These are phyloP conservation scores for Abelmoschus esculentus DNA, from an alignment of 345 rosid species.

Conservation along the genomic window DNA sequence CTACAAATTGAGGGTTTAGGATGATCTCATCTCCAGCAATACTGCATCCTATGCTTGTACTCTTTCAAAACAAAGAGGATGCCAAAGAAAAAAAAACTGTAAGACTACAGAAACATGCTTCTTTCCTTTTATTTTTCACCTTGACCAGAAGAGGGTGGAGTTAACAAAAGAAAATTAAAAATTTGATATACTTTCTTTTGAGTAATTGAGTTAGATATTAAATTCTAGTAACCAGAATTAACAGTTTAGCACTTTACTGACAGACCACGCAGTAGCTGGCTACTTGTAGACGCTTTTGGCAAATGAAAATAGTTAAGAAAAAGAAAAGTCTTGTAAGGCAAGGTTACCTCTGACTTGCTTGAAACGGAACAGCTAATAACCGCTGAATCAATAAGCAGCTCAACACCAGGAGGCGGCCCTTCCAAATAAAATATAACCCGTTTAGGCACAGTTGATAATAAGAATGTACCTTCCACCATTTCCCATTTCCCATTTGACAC, in stretches of 20 bases:
- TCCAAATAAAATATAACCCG: conserved; percentile 71
- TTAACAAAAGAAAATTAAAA: neutral
- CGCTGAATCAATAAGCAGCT: conserved; percentile 66
- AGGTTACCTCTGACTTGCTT: conserved; percentile 38
- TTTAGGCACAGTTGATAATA: conserved; percentile 53
- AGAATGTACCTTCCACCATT: conserved; percentile 69
- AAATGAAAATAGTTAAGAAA: neutral
- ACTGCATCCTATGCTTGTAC: conserved; percentile 9
- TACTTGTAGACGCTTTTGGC: neutral
- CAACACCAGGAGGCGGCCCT: conserved; percentile 84
- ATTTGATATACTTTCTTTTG: neutral
- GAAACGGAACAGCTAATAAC: conserved; percentile 42
- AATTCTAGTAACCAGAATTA: neutral
- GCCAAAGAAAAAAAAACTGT: neutral
- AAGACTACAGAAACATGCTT: neutral
- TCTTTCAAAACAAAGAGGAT: conserved; percentile 17
- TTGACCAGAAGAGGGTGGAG: neutral
- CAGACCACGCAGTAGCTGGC: neutral
- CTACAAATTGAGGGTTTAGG: conserved; percentile 68
- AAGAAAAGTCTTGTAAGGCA: neutral
- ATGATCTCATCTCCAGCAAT: conserved; percentile 47
- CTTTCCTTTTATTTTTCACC: neutral
- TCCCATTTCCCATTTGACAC: conserved; percentile 62
- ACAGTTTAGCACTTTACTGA: neutral
- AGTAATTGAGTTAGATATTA: too few species aligned